These are phyloP conservation scores for Talaromyces sp. DNA, from an alignment of 2,329 filamentous ascomycete species.

Conservation along the genomic window DNA sequence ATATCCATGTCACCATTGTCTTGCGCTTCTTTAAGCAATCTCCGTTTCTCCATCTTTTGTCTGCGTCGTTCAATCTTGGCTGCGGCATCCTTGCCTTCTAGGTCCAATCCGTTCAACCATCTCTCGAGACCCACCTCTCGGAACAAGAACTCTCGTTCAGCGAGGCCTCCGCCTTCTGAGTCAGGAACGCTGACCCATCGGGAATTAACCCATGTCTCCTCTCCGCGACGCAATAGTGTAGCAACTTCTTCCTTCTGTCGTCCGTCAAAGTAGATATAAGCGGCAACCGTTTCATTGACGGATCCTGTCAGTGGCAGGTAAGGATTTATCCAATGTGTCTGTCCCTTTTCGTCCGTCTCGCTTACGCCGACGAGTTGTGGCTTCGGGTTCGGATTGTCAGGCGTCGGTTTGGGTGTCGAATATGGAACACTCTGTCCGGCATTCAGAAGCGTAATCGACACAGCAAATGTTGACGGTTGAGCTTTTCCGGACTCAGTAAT, in stretches of 20 bases:
- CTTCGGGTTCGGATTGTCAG: constrained; percentile 73
- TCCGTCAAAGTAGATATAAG: constrained; percentile 98
- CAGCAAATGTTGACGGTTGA: constrained; percentile 93
- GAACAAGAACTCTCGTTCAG: constrained; percentile 95
- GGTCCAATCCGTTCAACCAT: constrained; percentile 92
- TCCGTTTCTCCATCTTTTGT: constrained; percentile 74
- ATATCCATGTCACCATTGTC: constrained; percentile 45
- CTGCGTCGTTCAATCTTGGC: constrained; percentile 67
- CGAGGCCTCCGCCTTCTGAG: constrained; percentile 85
- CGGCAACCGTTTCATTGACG: constrained; percentile 93
- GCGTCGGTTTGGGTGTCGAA: constrained; percentile 76
- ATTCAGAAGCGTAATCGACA: constrained; percentile 93
- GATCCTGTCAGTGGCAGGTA: constrained; percentile 92
- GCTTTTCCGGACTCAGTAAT: constrained; percentile 70
- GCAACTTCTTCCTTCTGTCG: constrained; percentile 94
- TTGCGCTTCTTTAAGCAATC: constrained; percentile 65
- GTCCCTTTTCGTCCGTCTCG: constrained; percentile 49
- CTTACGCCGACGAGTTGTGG: constrained; percentile 75
- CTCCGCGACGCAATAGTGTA: constrained; percentile 82
- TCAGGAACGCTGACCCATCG: constrained; percentile 94
- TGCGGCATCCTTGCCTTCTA: constrained; percentile 88
- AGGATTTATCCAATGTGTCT: constrained; percentile 60
- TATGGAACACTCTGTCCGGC: constrained; percentile 87
- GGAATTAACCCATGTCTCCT: constrained; percentile 99
- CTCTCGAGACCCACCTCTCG: constrained; percentile 92